Conservation (phyloP, 306 rosid species). For the Ceratonia siliqua region DNA sequence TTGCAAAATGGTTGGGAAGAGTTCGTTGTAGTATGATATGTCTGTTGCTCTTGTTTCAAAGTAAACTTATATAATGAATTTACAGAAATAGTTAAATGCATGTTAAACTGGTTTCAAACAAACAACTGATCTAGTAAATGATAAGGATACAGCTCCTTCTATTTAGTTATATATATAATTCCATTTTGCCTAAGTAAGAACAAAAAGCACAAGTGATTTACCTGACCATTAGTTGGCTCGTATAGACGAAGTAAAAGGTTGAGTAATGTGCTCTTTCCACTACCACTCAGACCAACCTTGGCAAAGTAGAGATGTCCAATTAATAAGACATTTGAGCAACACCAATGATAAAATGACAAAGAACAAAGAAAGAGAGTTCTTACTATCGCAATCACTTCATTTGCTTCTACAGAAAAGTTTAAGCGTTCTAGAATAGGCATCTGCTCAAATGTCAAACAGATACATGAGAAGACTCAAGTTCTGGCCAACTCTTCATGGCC, state of each 20-base stretch:
- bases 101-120: neutral
- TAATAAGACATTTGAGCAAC: slow-evolving; percentile 19
- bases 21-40: neutral
- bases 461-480: neutral
- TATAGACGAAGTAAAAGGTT: slow-evolving; percentile 90
- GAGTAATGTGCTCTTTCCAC: slow-evolving; percentile 93
- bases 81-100: neutral
- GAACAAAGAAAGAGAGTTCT: slow-evolving; percentile 31
- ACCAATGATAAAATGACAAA: slow-evolving; percentile 15
- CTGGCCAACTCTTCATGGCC: too few relatives aligned
- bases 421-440: slow-evolving; percentile 56
- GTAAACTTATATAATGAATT: neutral
- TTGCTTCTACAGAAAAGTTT: slow-evolving; percentile 57
- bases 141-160: neutral
- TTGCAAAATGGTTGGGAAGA: neutral
- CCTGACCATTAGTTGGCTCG: slow-evolving; percentile 88
- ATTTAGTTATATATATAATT: neutral
- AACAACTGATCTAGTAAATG: neutral
- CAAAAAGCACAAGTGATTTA: slow-evolving; percentile 38
- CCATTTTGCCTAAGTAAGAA: neutral
- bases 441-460: slow-evolving; percentile 47
- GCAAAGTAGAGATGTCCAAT: slow-evolving; percentile 20
- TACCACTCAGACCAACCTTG: slow-evolving; percentile 93
- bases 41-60: neutral
- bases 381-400: slow-evolving; percentile 82